These are phyloP conservation scores for Microcera coccophila DNA, from an alignment of 2,329 filamentous ascomycete species.

Conservation along the genomic window DNA sequence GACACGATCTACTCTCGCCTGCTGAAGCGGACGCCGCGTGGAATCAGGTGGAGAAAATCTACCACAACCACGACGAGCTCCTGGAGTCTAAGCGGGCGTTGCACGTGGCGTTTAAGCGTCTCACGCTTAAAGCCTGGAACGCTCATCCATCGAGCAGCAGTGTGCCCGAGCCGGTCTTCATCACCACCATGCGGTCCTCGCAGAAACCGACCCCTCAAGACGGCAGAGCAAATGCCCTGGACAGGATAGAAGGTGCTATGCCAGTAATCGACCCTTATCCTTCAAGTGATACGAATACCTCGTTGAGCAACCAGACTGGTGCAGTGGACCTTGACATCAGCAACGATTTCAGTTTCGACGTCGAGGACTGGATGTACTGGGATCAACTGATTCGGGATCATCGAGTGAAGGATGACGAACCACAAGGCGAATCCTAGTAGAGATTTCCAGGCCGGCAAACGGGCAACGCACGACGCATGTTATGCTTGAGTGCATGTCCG, in stretches of 20 bases:
- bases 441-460: too few species aligned
- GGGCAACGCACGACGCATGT: too few species aligned
- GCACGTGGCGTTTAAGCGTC: constrained; percentile 25
- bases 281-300: not conserved
- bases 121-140: constrained; percentile 34
- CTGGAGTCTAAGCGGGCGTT: constrained; percentile 25
- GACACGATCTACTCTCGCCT: constrained; percentile 16
- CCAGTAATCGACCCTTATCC: too few species aligned
- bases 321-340: not conserved
- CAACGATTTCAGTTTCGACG: constrained; percentile 15
- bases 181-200: constrained; percentile 14
- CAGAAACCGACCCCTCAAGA: not conserved
- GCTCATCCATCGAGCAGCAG: constrained; percentile 8
- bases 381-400: constrained; percentile 17
- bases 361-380: constrained; percentile 27
- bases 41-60: constrained; percentile 25
- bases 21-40: constrained; percentile 19
- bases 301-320: not conserved
- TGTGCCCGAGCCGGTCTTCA: constrained; percentile 19
- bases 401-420: not conserved
- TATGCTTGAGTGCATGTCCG: too few species aligned
- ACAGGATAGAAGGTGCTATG: too few species aligned
- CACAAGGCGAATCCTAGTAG: too few species aligned
- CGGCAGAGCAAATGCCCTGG: too few species aligned
- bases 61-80: constrained; percentile 29